phyloP scores from a whole-genome alignment of 225 moss, liverwort and hornwort species.

The Asterella californica region DNA sequence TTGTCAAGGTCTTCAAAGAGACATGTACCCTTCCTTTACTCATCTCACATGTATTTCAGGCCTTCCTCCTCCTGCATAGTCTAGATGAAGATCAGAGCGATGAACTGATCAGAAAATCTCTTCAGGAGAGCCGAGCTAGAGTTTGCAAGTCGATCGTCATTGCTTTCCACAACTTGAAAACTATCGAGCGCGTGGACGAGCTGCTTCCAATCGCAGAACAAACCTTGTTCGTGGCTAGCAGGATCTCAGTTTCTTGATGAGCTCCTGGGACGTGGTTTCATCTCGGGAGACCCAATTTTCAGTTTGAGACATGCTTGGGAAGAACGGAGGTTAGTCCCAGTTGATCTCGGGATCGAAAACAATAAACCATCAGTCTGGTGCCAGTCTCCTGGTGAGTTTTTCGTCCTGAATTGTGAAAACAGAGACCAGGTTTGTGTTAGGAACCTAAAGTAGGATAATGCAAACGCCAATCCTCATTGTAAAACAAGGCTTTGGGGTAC shows the following conservation, averaged over 20 bases:
- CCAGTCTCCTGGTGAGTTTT: too few relatives aligned
- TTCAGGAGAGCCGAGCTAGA: not conserved
- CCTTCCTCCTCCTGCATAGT: slow-evolving; percentile 5
- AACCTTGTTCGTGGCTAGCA: slow-evolving; percentile 2
- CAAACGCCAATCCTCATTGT: too few relatives aligned
- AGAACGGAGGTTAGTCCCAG: too few relatives aligned
- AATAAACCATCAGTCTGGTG: too few relatives aligned
- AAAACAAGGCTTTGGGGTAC: too few relatives aligned
- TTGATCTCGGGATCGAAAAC: too few relatives aligned
- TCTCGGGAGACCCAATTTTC: too few relatives aligned
- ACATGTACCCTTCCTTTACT: not conserved
- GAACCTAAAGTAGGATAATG: too few relatives aligned
- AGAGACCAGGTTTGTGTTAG: too few relatives aligned
- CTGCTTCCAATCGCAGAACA: not conserved
- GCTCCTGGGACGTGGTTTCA: too few relatives aligned
- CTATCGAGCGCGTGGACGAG: not conserved
- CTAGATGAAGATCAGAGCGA: not conserved
- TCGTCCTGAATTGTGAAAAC: too few relatives aligned
- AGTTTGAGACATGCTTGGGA: too few relatives aligned
- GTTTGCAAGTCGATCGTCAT: slow-evolving; percentile 2
- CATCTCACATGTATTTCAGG: slow-evolving; percentile 20
- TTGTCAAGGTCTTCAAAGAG: slow-evolving; percentile 10
- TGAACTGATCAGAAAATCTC: not conserved
- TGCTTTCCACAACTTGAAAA: not conserved
- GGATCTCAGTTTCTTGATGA: not conserved